phyloP scores from a whole-genome alignment of 768 basidiomycete genomes.

The Cystobasidium tubakii region DNA sequence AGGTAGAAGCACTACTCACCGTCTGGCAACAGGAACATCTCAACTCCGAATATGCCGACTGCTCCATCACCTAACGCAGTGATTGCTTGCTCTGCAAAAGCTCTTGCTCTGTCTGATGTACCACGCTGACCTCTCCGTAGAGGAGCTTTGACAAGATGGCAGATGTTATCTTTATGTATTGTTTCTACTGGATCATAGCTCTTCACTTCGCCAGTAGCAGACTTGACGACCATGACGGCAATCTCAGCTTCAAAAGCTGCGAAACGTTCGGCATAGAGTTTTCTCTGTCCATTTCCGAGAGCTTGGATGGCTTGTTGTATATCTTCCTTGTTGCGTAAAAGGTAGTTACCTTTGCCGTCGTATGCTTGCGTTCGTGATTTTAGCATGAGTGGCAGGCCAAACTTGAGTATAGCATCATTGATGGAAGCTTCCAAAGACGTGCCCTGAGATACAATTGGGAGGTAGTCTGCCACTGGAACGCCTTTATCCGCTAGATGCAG shows the following conservation, averaged over 20 bases:
- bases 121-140: slow-evolving; percentile 55
- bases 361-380: slow-evolving; percentile 94
- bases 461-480: slow-evolving; percentile 60
- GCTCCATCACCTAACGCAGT: slow-evolving; percentile 62
- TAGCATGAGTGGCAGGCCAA: slow-evolving; percentile 89
- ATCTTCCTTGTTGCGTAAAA: slow-evolving; percentile 58
- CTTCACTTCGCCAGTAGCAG: slow-evolving; percentile 62
- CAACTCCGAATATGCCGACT: slow-evolving; percentile 93
- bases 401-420: slow-evolving; percentile 45
- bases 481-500: slow-evolving; percentile 56
- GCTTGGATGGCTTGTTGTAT: slow-evolving; percentile 52
- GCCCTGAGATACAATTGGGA: slow-evolving; percentile 53
- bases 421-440: slow-evolving; percentile 41
- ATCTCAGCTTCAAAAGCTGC: slow-evolving; percentile 82
- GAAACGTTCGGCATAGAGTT: slow-evolving; percentile 88
- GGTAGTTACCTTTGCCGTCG: slow-evolving; percentile 89
- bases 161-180: slow-evolving; percentile 84
- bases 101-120: slow-evolving; percentile 59
- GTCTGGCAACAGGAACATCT: slow-evolving; percentile 88
- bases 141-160: slow-evolving; percentile 86
- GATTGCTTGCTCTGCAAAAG: slow-evolving; percentile 73
- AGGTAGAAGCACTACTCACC: slow-evolving; percentile 55
- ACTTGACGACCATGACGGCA: slow-evolving; percentile 93
- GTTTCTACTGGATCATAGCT: slow-evolving; percentile 94
- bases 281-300: slow-evolving; percentile 44